phyloP scores from a whole-genome alignment of 768 basidiomycete species.

The Termitomyces sp. region DNA sequence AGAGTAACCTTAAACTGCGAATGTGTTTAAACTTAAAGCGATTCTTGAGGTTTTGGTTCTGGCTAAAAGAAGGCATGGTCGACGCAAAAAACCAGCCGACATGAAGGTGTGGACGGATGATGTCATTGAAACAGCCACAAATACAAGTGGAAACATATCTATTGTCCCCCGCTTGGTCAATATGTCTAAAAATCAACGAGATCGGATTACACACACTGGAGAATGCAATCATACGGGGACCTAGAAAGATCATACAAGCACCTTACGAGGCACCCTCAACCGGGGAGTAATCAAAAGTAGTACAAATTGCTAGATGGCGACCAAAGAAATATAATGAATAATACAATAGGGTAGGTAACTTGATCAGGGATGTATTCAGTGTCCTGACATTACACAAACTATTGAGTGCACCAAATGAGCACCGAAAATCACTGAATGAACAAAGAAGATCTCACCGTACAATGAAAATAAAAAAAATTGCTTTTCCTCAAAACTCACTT shows the following conservation, averaged over 20 bases:
- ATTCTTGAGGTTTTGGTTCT: not conserved
- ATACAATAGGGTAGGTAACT: not conserved
- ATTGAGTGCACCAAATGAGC: not conserved
- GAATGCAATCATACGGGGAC: not conserved
- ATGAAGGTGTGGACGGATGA: not conserved
- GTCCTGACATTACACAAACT: not conserved
- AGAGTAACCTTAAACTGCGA: not conserved
- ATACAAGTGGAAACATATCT: not conserved
- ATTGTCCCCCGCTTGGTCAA: not conserved
- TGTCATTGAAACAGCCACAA: not conserved
- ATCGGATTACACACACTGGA: not conserved
- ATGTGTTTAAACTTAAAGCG: not conserved
- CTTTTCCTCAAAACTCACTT: not conserved
- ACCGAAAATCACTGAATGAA: not conserved
- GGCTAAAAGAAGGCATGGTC: not conserved
- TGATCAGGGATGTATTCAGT: not conserved
- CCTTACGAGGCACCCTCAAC: not conserved
- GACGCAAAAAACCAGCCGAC: no score
- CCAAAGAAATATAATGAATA: not conserved
- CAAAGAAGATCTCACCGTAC: not conserved
- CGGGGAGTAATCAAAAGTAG: not conserved
- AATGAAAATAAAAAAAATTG: not conserved
- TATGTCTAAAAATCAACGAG: not conserved
- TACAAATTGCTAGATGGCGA: not conserved
- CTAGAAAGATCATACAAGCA: not conserved